phyloP scores from a whole-genome alignment of 306 rosid genomes.

The Lablab purpureus region DNA sequence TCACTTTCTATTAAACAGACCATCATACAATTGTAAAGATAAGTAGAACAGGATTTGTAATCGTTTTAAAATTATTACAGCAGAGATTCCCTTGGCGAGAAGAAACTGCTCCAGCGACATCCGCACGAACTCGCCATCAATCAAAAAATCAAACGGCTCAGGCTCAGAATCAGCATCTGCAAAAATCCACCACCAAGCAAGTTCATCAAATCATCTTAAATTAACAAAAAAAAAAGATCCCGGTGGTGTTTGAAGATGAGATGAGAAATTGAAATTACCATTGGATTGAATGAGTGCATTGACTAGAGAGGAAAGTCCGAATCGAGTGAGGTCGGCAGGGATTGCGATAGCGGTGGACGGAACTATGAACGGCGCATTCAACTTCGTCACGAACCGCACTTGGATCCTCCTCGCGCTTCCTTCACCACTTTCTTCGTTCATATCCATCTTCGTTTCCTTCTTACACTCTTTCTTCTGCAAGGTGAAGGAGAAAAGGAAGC shows the following conservation, averaged over 20 bases:
- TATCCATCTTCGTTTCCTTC: slow-evolving; percentile 45
- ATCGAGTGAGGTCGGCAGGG: slow-evolving; percentile 76
- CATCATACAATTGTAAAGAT: background rate
- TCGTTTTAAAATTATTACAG: slow-evolving; percentile 53
- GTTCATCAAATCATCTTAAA: background rate
- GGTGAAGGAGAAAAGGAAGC: background rate
- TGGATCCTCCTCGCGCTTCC: slow-evolving; percentile 61
- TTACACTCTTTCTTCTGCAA: background rate
- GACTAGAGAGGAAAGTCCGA: slow-evolving; percentile 81
- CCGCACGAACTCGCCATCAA: slow-evolving; percentile 85
- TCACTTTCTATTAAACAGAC: background rate
- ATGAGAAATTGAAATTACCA: slow-evolving; percentile 45
- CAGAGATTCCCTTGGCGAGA: slow-evolving; percentile 82
- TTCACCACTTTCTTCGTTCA: slow-evolving; percentile 56
- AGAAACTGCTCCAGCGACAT: slow-evolving; percentile 90
- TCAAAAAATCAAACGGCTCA: slow-evolving; percentile 88
- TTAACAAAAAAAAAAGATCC: background rate
- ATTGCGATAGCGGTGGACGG: slow-evolving; percentile 67
- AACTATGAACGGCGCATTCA: slow-evolving; percentile 58
- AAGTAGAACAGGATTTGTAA: background rate
- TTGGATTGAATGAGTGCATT: slow-evolving; percentile 69
- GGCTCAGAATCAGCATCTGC: slow-evolving; percentile 65
- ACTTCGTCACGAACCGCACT: slow-evolving; percentile 83
- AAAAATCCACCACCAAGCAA: slow-evolving; percentile 27
- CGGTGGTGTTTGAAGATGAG: background rate